Evolutionary conservation across 2,329 filamentous ascomycete genomes (phyloP), one percentile per base, ranked within the genome.

Genomic region (Fusarium coffeatum): DNA sequence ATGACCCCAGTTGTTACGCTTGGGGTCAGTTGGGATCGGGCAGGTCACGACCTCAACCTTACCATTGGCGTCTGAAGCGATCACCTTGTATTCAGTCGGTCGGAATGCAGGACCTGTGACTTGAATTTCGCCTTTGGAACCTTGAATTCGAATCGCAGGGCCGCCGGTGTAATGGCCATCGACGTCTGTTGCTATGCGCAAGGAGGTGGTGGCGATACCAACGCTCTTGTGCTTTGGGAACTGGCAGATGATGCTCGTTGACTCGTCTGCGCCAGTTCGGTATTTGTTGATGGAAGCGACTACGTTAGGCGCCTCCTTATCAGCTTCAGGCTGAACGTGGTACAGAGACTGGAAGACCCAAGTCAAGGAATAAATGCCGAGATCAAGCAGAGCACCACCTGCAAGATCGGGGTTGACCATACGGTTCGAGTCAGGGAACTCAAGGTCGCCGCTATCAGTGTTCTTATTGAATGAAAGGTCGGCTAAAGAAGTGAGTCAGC

Each of bases 281-380:
- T 93, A 93, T 77, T 92, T 91, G 76, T 88, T 89, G 74, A 94
- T 88, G 55, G 92, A 88, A 1, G 90, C 87, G 12, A 89, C 82
- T 6, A 96, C 89, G 46, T 83, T 85, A 8, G 94, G 94, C 2
- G 86, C 76, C 78, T 93, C 87, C 72, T 93, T 92, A 56, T 87
- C 83, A 25, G 87, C 85, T 70, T 89, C 85, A 3, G 90, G 86
- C 76, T 94, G 91, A 5, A 92, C 88, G 79, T 94, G 92, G 81
- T 97, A 97, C 28, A 97, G 86, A 46, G 91, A 91, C 81, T 97
- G 93, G 86, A 95, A 97, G 51, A 96, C 87, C 94, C 94, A 97
- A 32, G 93, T 97, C 66, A 97, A 82, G 48, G 92, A 89, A 83
- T 97, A 97, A 79, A 97, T 92, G 66, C 94, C 94, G 60, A 97